Evolutionary conservation across 164 flowering plant genomes (phyloP), one percentile per base, ranked within the genome.

Genomic region (Macadamia tetraphylla): DNA sequence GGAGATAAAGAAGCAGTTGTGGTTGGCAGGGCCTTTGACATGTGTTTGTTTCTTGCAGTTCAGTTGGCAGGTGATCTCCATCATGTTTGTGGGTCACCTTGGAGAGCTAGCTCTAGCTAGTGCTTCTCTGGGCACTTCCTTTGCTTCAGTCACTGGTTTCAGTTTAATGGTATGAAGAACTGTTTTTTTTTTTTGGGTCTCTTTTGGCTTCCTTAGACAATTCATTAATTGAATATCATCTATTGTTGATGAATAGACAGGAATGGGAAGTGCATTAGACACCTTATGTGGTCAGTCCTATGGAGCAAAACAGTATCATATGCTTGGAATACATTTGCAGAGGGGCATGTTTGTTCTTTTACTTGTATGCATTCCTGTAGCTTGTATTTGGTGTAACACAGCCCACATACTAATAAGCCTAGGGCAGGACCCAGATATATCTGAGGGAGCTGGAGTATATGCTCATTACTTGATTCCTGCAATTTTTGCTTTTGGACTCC

Each of bases 291-390:
- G 65, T 29, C 65, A 62, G 29, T 40, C 65, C 15, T 62, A 62
- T 40, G 65, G 65, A 40, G 65, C 65, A 44, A 68, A 68, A 64
- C 72, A 73, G 53, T 64, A 73, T 64, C 76, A 73, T 23, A 40
- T 73, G 72, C 71, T 73, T 46, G 71, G 75, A 11, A 62, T 73
- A 43, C 58, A 63, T 56, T 67, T 68, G 71, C 75, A 73, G 59
- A 73, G 71, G 44, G 70, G 63, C 6, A 67, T 73, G 62, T 14
- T 73, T 63, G 60, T 73, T 23, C 58, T 73, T 40, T 40, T 63
- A 13, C 48, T 73, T 5, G 64, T 64, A 4, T 58, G 76, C 65
- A 52, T 73, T 51, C 71, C 72, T 3, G 59, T 73, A 48, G 68
- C 72, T 30, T 11, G 42, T 23, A 35, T 73, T 29, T 68, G 63